phyloP scores from a whole-genome alignment of 495 filamentous ascomycete species.

The Cladorrhinum samala region DNA sequence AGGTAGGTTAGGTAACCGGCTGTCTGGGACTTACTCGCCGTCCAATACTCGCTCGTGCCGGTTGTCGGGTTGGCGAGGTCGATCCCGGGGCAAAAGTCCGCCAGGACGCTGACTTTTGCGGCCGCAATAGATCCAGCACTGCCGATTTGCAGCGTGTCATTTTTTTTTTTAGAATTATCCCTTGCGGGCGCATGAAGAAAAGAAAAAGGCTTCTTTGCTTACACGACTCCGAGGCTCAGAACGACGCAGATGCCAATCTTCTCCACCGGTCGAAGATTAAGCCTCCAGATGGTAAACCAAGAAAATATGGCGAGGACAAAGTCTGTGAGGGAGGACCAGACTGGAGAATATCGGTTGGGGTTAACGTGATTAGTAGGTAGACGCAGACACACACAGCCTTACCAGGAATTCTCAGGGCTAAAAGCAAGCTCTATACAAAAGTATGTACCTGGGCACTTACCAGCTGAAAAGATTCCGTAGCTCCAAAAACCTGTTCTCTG shows the following conservation, averaged over 20 bases:
- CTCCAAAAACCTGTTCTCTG: neutral
- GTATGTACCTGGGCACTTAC: neutral
- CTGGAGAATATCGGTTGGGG: too few relatives aligned
- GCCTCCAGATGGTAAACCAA: slow-evolving; percentile 24
- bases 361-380: too few relatives aligned
- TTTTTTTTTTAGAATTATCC: neutral
- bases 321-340: slow-evolving; percentile 8
- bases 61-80: neutral
- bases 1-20: too few relatives aligned
- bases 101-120: neutral
- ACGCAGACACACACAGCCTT: too few relatives aligned
- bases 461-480: neutral
- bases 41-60: too few relatives aligned
- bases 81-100: neutral
- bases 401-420: too few relatives aligned
- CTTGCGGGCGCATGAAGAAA: neutral
- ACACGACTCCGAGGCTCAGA: slow-evolving; percentile 27
- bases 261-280: slow-evolving; percentile 18
- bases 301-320: slow-evolving; percentile 14
- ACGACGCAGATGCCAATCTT: slow-evolving; percentile 20
- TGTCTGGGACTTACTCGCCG: neutral
- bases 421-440: too few relatives aligned
- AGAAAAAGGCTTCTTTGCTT: neutral
- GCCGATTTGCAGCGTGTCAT: too few relatives aligned
- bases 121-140: neutral